A percentile compares a stretch with the other conserved stretches of the same genome.
Evolutionary conservation across 768 basidiomycete genomes (phyloP).

Genomic region (Rhodosporidiobolus sp.): DNA sequence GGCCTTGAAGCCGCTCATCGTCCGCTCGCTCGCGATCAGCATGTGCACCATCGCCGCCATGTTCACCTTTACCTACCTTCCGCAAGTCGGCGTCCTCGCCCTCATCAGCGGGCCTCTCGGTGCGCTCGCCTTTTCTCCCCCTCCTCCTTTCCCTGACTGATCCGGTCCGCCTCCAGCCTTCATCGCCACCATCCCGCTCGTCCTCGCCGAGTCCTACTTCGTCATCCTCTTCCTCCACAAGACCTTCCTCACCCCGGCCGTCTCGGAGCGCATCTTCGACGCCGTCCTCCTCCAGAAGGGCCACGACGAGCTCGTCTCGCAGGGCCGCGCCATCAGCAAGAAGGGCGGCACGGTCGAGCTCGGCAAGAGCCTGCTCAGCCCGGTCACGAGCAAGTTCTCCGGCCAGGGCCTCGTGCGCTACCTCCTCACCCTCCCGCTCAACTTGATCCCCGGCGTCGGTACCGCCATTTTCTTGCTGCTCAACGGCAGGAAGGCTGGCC

Average conservation of each 20-base stretch:
- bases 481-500: conserved; percentile 48
- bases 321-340: conserved; percentile 48
- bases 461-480: conserved; percentile 62
- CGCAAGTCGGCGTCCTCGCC: conserved; percentile 64
- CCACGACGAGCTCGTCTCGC: conserved; percentile 51
- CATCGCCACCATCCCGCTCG: conserved; percentile 55
- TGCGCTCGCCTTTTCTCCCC: conserved; percentile 29
- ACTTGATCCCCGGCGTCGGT: conserved; percentile 64
- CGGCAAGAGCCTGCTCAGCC: conserved; percentile 55
- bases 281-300: conserved; percentile 54
- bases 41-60: conserved; percentile 14
- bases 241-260: conserved; percentile 54
- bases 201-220: conserved; percentile 48
- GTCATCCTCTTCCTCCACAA: conserved; percentile 54
- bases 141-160: neutral
- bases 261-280: conserved; percentile 56
- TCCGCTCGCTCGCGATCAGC: conserved; percentile 19
- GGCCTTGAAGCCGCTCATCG: conserved; percentile 29
- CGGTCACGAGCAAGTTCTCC: conserved; percentile 53
- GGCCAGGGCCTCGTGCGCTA: conserved; percentile 56
- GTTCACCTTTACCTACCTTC: conserved; percentile 55
- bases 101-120: conserved; percentile 65
- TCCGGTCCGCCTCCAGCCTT: conserved; percentile 53
- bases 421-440: conserved; percentile 64
- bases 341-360: conserved; percentile 9